These are phyloP conservation scores for Pseudopyrenochaeta lycopersici DNA, from an alignment of 2,329 filamentous ascomycete genomes.

Conservation along the genomic window DNA sequence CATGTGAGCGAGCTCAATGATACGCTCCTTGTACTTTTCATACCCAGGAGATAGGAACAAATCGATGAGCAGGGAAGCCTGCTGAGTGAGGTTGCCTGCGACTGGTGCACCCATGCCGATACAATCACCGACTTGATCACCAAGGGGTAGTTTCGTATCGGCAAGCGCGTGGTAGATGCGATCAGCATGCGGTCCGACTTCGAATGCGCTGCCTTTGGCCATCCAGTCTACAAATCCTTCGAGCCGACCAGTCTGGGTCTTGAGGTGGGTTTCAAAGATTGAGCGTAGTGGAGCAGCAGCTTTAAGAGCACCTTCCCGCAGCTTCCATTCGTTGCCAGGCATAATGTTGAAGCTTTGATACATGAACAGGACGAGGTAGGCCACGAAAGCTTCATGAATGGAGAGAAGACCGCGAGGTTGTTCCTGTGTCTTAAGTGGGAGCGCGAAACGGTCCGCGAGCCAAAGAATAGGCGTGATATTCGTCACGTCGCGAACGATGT, in stretches of 20 bases:
- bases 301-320: conserved; percentile 56
- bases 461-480: conserved; percentile 73
- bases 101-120: conserved; percentile 61
- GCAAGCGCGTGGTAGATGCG: conserved; percentile 61
- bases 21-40: conserved; percentile 61
- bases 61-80: conserved; percentile 63
- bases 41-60: conserved; percentile 61
- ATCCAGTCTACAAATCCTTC: conserved; percentile 61
- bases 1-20: conserved; percentile 59
- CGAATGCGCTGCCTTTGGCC: conserved; percentile 62
- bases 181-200: conserved; percentile 62
- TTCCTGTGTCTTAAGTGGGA: conserved; percentile 71
- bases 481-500: conserved; percentile 71
- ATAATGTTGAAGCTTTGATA: conserved; percentile 65
- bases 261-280: conserved; percentile 73
- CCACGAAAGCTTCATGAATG: conserved; percentile 57
- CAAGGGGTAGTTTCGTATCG: conserved; percentile 56
- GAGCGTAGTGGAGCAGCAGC: conserved; percentile 70
- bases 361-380: conserved; percentile 72
- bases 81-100: conserved; percentile 62
- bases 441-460: conserved; percentile 69
- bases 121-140: conserved; percentile 60
- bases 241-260: conserved; percentile 65
- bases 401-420: conserved; percentile 66
- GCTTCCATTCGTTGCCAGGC: conserved; percentile 58